Conservation (phyloP, 139 green algal genomes). For the Tetradesmus lagerheimii region DNA sequence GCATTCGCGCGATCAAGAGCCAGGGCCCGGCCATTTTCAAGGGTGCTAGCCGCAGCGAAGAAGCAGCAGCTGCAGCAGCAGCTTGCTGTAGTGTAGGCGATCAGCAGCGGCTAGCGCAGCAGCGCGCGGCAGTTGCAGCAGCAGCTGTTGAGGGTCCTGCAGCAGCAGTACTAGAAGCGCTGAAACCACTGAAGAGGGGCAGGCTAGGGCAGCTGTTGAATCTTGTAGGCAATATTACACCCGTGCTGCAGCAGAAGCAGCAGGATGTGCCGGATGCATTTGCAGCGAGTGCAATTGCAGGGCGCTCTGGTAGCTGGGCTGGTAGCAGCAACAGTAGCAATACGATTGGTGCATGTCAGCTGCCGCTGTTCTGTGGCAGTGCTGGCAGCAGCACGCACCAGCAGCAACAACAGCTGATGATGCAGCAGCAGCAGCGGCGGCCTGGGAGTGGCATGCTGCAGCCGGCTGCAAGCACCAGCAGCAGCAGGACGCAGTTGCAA, state of each 20-base stretch:
- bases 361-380: conserved; percentile 26
- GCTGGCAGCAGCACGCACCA: neutral
- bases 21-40: conserved; percentile 38
- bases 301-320: neutral
- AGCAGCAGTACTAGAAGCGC: neutral
- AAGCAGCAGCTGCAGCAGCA: neutral
- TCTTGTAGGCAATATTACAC: conserved; percentile 10
- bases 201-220: conserved; percentile 11
- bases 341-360: neutral
- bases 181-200: neutral
- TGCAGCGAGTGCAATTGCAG: neutral
- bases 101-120: neutral
- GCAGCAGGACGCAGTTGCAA: conserved; percentile 8
- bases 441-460: neutral
- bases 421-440: conserved; percentile 18
- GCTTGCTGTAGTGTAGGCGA: neutral
- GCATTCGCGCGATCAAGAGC: conserved; percentile 29
- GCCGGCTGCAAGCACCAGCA: neutral
- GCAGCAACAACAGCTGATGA: neutral
- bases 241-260: conserved; percentile 19
- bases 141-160: neutral
- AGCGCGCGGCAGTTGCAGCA: neutral
- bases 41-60: neutral
- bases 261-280: neutral
- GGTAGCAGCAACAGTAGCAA: conserved; percentile 4